Base-by-base conservation (phyloP, 129 eudicot genomes). In the Pulicaria dysenterica region DNA sequence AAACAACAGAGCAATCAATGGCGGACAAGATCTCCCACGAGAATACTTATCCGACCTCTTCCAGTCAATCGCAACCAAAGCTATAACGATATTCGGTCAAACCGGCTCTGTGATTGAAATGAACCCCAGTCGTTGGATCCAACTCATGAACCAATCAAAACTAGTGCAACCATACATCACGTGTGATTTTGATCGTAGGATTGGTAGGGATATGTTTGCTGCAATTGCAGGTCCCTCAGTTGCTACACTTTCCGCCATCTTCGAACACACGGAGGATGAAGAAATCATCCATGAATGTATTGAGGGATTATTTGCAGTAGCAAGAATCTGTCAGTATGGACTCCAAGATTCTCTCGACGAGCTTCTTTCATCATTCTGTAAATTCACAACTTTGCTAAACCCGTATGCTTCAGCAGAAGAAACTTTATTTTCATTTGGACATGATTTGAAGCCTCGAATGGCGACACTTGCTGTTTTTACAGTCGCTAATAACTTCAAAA, bases 391-490 rank as follows among this genome's bases (percentile, higher is more conserved):
- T 0, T 58, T 94, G 34, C 54, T 94, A 13, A 94, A 94, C 51
- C 99, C 99, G 4, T 94, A 90, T 36, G 99, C 99, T 13, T 94
- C 99, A 2, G 82, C 96, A 3, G 99, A 94, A 65, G 99, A 94
- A 75, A 94, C 99, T 10, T 54, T 94, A 12, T 94, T 85, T 36
- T 90, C 90, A 8, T 91, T 94, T 70, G 86, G 91, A 70, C 87
- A 94, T 43, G 99, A 94, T 54, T 61, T 86, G 85, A 94, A 94
- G 64, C 97, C 99, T 0, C 83, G 89, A 80, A 88, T 94, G 97
- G 99, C 99, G 1, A 88, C 95, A 14, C 74, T 94, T 2, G 97
- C 99, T 2, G 89, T 90, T 63, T 94, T 94, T 36, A 91, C 96
- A 3, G 84, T 94, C 10, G 99, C 91, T 47, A 94, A 94, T 62